Evolutionary conservation across 257 asterid species (phyloP).

Genomic region (Ilex aquifolium): DNA sequence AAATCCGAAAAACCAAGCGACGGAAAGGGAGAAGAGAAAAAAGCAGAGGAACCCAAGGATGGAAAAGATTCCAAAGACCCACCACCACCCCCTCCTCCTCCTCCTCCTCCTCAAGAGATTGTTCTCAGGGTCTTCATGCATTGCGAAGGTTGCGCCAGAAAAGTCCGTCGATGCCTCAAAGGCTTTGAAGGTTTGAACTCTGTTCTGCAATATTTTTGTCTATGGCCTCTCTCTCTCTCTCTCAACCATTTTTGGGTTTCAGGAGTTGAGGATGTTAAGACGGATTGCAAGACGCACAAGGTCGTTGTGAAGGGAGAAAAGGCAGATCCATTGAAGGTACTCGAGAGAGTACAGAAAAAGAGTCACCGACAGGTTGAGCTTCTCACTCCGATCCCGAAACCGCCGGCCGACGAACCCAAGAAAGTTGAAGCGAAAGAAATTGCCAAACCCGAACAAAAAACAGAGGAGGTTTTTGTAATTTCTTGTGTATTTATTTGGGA

Average conservation of each 20-base stretch:
- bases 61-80: no score
- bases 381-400: slow-evolving; percentile 2
- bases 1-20: neutral
- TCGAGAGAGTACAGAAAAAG: neutral
- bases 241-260: neutral
- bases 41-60: neutral
- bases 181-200: neutral
- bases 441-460: neutral
- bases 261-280: neutral
- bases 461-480: neutral
- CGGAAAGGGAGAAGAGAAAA: neutral
- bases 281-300: neutral
- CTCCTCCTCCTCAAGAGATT: neutral
- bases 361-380: slow-evolving; percentile 3
- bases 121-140: neutral
- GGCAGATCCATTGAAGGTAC: neutral
- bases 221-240: neutral
- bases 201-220: neutral
- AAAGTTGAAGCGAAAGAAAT: neutral
- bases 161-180: neutral
- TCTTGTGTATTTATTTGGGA: neutral
- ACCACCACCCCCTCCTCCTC: neutral
- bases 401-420: neutral
- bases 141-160: neutral
- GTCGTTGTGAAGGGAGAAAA: slow-evolving; percentile 3